Base-by-base conservation (phyloP, 2,329 filamentous ascomycete genomes). In the Taxawa tesnikishii region DNA sequence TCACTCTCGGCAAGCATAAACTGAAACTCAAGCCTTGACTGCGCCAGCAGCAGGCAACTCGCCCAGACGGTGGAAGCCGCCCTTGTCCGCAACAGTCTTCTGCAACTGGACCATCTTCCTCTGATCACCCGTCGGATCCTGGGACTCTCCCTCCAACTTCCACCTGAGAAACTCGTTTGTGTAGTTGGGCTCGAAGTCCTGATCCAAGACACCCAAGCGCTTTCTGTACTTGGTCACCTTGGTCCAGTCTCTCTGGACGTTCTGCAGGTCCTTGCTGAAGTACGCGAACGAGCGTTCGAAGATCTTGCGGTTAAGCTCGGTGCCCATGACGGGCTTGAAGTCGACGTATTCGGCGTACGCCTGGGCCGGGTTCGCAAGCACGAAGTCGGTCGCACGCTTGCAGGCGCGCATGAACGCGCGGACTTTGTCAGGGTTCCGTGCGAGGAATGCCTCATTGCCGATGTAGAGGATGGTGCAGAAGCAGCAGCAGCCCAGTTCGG, bases 391-490 rank as follows among this genome's bases (percentile, higher is more conserved):
- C 3, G 79, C 79, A 25, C 65, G 68, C 64, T 85, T 85, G 49
- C 81, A 73, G 16, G 80, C 80, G 28, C 68, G 69, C 60, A 84
- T 64, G 58, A 85, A 85, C 26, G 71, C 69, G 36, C 58, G 56
- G 3, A 81, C 73, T 50, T 77, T 75, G 2, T 73, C 75, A 0
- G 73, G 73, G 56, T 83, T 72, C 38, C 70, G 60, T n/a, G 61
- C 51, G 28, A 84, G 55, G 58, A 85, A 85, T 6, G 48, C 48
- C 46, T 84, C 78, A 55, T 85, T 84, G 46, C 75, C 79, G 41
- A 85, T 85, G 64, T 85, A 84, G 25, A 85, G 65, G 53, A 85
- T 81, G 17, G 74, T 75, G 58, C 80, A 85, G 70, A 85, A 85
- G 66, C 80, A 85, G 70, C 80, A 85, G 62, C 80, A 85, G 30